phyloP scores from a whole-genome alignment of 2,329 filamentous ascomycete genomes.

The Trichoderma koningiopsis region DNA sequence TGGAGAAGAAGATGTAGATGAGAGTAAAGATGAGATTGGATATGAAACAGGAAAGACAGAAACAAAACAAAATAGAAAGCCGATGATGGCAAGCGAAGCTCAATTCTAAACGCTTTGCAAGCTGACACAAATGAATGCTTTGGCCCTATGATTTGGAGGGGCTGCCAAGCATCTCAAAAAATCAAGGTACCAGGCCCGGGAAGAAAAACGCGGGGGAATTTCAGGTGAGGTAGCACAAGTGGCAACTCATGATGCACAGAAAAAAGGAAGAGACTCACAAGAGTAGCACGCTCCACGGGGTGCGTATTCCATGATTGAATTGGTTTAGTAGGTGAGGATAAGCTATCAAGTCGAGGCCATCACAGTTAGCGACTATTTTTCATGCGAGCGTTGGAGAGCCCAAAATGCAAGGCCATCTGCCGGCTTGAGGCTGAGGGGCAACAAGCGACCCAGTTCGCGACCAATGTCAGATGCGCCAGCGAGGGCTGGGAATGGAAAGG shows the following conservation, averaged over 20 bases:
- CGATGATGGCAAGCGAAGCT: background rate
- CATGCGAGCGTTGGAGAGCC: constrained; percentile 2
- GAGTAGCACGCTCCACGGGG: constrained; percentile 54
- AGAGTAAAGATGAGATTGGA: background rate
- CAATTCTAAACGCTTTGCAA: background rate
- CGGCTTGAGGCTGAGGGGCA: constrained; percentile 25
- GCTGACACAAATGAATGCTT: background rate
- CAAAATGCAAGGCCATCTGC: constrained; percentile 6
- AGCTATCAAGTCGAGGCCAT: background rate
- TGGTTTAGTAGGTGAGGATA: constrained; percentile 4
- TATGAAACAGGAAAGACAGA: background rate
- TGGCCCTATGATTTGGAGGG: background rate
- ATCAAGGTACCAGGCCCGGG: constrained; percentile 12
- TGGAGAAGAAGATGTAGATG: background rate
- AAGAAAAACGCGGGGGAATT: constrained; percentile 22
- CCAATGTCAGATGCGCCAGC: background rate
- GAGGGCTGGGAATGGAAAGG: background rate
- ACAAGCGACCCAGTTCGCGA: constrained; percentile 13
- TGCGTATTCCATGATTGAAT: constrained; percentile 45
- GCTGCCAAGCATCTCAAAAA: constrained; percentile 7
- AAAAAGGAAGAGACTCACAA: constrained; percentile 43
- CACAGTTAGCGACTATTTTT: constrained; percentile 9
- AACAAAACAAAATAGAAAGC: background rate
- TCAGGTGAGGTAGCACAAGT: constrained; percentile 13
- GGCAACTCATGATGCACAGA: constrained; percentile 15